Evolutionary conservation across 2,329 filamentous ascomycete genomes (phyloP), one percentile per base, ranked within the genome.

Genomic region (Fusarium sp.): DNA sequence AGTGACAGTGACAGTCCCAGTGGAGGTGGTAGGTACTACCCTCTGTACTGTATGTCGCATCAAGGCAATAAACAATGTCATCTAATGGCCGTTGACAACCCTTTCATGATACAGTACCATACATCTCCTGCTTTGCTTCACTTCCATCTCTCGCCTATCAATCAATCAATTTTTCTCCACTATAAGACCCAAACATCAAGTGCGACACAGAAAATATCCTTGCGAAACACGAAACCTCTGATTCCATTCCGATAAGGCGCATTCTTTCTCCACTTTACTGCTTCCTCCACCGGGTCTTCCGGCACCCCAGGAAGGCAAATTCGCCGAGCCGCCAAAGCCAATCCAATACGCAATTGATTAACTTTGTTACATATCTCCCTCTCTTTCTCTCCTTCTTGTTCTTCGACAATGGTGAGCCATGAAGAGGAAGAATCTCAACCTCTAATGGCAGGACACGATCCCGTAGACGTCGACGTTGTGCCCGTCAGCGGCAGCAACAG

Each of bases 361-460:
- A 43, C 24, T 43, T 53, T 53, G 22, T 51, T 18, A 14, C 47
- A 18, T 38, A 51, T 34, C 49, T 40, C 6, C 24, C 22, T 11
- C 20, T 52, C 25, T 43, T 27, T 44, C 40, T 32, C 44, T 24
- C 42, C 25, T 29, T 12, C 43, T 44, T 40, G 38, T 40, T 53
- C 61, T 62, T 72, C 60, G 59, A 50, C 51, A 42, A 82, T 81
- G 81, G 73, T 76, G 67, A 72, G 70, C 40, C 64, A 71, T 62
- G 70, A 75, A 55, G 72, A 78, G 60, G 79, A 77, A 69, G 80
- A 83, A 71, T 75, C 68, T 55, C 77, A 80, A 73, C 81, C 81
- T 63, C 79, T 83, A 73, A 80, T 83, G 80, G 78, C 77, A 45
- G 77, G 77, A 62, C 66, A 74, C 63, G 77, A 81, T 27, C 56